Conservation (phyloP, 106 monocot genomes). For the Narthecium ossifragum region DNA sequence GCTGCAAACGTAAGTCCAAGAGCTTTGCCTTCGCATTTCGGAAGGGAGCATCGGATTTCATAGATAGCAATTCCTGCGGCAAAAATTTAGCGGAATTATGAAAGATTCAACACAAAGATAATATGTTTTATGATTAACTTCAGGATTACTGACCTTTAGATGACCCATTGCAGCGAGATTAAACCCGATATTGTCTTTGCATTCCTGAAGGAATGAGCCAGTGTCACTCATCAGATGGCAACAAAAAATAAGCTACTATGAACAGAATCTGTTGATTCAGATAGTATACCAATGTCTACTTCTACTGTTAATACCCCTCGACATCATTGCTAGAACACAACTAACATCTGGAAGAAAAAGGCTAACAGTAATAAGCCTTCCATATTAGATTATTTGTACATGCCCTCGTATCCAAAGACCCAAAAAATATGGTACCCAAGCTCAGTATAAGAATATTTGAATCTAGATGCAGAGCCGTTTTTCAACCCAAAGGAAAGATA, state of each 20-base stretch:
- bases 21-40: conserved; percentile 80
- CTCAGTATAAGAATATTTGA: no score
- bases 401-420: no score
- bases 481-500: no score
- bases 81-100: neutral
- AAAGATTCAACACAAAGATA: neutral
- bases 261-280: neutral
- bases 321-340: neutral
- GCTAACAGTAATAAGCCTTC: neutral
- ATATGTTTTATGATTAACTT: neutral
- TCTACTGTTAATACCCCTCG: neutral
- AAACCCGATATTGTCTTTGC: conserved; percentile 71
- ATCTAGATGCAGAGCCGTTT: no score
- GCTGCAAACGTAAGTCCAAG: conserved; percentile 59
- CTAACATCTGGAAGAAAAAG: neutral
- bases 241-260: no score
- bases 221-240: no score
- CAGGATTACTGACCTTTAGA: conserved; percentile 47
- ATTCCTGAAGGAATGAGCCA: conserved; percentile 41
- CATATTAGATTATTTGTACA: neutral
- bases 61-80: conserved; percentile 63
- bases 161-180: conserved; percentile 91
- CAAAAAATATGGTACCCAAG: no score
- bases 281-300: neutral
- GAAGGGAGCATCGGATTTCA: conserved; percentile 88